Conservation (phyloP, 176 grass and related monocot species). For the Oryza australiensis region DNA sequence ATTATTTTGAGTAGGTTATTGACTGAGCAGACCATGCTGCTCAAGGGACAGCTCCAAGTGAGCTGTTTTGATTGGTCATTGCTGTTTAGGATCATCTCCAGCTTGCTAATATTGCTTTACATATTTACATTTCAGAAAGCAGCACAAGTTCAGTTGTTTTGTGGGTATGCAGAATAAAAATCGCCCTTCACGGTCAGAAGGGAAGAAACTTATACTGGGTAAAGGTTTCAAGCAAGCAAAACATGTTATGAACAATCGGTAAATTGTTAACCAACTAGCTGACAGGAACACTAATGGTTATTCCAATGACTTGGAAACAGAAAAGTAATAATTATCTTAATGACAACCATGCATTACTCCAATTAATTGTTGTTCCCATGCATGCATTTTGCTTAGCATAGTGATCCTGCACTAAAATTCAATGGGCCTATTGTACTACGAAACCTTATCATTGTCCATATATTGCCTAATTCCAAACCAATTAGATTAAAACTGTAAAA, state of each 20-base stretch:
- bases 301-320: not conserved
- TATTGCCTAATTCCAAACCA: not conserved
- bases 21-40: not conserved
- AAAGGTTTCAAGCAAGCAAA: not conserved
- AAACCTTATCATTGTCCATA: not conserved
- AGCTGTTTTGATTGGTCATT: not conserved
- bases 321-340: not conserved
- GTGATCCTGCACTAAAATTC: not conserved
- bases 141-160: not conserved
- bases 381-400: not conserved
- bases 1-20: constrained; percentile 6
- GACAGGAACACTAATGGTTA: not conserved
- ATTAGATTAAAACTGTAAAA: not conserved
- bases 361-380: not conserved
- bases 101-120: not conserved
- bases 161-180: not conserved
- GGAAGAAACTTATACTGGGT: not conserved
- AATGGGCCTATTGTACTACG: not conserved
- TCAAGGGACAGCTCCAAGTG: constrained; percentile 1
- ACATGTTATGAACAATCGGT: not conserved
- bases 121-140: not conserved
- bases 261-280: not conserved
- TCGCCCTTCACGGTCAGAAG: not conserved
- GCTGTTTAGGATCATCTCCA: not conserved
- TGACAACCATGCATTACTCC: not conserved